Conservation (phyloP, 1,139 yeast genomes). For the Blastobotrys petasosporus region DNA sequence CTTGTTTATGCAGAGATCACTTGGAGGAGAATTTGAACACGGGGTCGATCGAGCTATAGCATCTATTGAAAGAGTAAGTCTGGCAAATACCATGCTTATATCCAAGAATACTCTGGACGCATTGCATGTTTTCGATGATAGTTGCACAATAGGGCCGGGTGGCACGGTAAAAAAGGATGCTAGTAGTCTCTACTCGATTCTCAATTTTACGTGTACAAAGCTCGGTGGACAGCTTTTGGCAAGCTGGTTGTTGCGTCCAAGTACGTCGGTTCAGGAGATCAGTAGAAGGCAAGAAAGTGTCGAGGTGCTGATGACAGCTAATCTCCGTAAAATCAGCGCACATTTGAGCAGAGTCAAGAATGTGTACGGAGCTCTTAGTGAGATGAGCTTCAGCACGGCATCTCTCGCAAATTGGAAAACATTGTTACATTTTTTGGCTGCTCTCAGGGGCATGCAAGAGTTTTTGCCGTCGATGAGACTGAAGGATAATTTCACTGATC, state of each 20-base stretch:
- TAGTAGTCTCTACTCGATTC: not conserved
- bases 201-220: not conserved
- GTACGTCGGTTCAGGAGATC: not conserved
- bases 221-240: not conserved
- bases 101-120: not conserved
- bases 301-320: not conserved
- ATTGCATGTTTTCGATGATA: conserved; percentile 2
- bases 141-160: not conserved
- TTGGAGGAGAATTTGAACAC: too few species aligned
- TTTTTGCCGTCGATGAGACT: not conserved
- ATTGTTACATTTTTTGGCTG: not conserved
- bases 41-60: not conserved
- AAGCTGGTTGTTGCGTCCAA: conserved; percentile 3
- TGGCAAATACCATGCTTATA: not conserved
- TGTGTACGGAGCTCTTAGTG: not conserved
- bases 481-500: not conserved
- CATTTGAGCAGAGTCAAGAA: not conserved
- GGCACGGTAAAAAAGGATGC: not conserved
- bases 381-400: not conserved
- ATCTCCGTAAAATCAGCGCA: not conserved
- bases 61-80: not conserved
- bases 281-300: not conserved
- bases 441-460: not conserved
- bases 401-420: not conserved
- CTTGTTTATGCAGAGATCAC: not conserved